Evolutionary conservation across 2,329 filamentous ascomycete genomes (phyloP), one percentile per base, ranked within the genome.

Genomic region (Tolypocladium amazonense): DNA sequence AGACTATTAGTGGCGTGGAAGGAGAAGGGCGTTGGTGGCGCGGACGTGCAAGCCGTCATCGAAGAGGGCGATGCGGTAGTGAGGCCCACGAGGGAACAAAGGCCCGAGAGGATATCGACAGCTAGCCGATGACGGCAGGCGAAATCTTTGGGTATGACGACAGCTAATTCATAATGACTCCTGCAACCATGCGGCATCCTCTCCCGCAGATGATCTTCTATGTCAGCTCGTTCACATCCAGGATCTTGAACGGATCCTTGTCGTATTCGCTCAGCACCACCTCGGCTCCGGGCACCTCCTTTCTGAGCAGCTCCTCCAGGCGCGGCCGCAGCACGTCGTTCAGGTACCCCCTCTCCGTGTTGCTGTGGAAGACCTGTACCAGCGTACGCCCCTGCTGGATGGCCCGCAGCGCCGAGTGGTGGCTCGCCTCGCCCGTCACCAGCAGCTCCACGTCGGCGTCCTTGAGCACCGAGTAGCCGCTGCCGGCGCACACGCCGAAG

Each of bases 371-470:
- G 56, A 96, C 81, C 47, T 88, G 88, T 57, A 97, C 83, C 0
- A 97, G 89, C 59, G 86, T 88, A 63, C 87, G 87, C 1, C 92
- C 92, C 61, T 87, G 83, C 77, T 97, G 92, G 35, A 89, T 90
- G 1, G 92, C 90, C 45, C 89, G 85, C 60, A 99, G 81, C 3
- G 93, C 92, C 64, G 94, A 91, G 71, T 99, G 94, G 71, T 99
- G 94, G 68, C 85, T 89, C 79, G 97, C 84, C 76, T 99, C 94
- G 1, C 94, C 94, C 0, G 91, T 97, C 66, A 99, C 89, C 4
- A 95, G 75, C 45, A 97, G 73, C 68, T 97, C 91, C 0, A 92
- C 90, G 50, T 83, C 77, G 3, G 86, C 77, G 47, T 81, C 81
- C 63, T 85, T 84, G 61, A 97, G 82, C 25, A 97, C 81, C 45